phyloP scores from a whole-genome alignment of 2,329 filamentous ascomycete species.

The Parastagonospora nodorum region DNA sequence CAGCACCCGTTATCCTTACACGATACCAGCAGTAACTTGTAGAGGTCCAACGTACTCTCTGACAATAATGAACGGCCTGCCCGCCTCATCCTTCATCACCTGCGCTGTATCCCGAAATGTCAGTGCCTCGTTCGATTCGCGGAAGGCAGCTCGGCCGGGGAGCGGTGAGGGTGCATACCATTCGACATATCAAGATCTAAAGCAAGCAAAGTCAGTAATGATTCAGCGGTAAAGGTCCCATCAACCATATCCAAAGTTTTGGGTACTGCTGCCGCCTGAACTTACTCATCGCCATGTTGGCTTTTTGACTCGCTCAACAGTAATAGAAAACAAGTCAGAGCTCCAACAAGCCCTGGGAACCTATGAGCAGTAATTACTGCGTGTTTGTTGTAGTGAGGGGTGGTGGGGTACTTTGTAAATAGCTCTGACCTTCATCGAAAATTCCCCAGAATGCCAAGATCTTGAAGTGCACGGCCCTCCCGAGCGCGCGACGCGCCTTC shows the following conservation, averaged over 20 bases:
- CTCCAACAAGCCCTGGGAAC: constrained; percentile 5
- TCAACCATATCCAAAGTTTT: constrained; percentile 10
- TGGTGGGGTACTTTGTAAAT: constrained; percentile 36
- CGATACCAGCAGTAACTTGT: constrained; percentile 28
- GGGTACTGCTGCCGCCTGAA: constrained; percentile 21
- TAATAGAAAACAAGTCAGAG: constrained; percentile 4
- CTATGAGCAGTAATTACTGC: constrained; percentile 3
- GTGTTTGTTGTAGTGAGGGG: constrained; percentile 25
- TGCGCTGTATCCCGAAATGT: constrained; percentile 55
- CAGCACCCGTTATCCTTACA: background rate
- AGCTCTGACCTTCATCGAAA: constrained; percentile 26
- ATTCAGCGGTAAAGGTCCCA: background rate
- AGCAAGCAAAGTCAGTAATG: constrained; percentile 30
- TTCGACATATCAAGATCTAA: constrained; percentile 83
- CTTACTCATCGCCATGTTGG: constrained; percentile 49
- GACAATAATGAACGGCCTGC: constrained; percentile 96
- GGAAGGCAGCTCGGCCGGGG: background rate
- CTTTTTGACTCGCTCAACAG: constrained; percentile 12
- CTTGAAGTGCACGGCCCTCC: constrained; percentile 15
- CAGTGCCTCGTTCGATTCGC: constrained; percentile 15
- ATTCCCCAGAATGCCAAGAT: constrained; percentile 32
- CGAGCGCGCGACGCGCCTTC: constrained; percentile 19
- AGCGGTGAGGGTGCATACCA: constrained; percentile 58
- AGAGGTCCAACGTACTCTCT: constrained; percentile 73
- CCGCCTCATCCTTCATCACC: constrained; percentile 96